These are phyloP conservation scores for Tricholoma bakamatsutake DNA, from an alignment of 768 basidiomycete genomes.

Conservation along the genomic window DNA sequence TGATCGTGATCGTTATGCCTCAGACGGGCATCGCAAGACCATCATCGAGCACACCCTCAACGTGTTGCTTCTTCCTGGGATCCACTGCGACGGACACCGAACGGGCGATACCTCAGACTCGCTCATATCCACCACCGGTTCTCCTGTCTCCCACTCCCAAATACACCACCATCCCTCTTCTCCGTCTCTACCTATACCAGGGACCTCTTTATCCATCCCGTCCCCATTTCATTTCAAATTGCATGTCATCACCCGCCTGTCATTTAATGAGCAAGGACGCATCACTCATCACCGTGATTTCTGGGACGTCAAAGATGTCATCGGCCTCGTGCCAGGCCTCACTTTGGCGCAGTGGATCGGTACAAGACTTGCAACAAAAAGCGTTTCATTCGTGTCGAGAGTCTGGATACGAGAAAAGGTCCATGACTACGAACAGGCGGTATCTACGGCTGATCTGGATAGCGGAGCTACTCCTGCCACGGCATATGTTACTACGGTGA, in stretches of 20 bases:
- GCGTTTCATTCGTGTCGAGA: slow-evolving; percentile 41
- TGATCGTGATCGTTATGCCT: slow-evolving; percentile 2
- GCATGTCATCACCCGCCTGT: slow-evolving; percentile 63
- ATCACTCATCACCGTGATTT: slow-evolving; percentile 77
- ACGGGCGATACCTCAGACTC: slow-evolving; percentile 31
- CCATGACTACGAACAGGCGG: slow-evolving; percentile 5
- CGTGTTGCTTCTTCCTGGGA: slow-evolving; percentile 66
- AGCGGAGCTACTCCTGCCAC: slow-evolving; percentile 13
- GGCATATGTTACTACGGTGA: slow-evolving; percentile 11
- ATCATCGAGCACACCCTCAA: slow-evolving; percentile 80
- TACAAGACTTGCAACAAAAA: slow-evolving; percentile 53
- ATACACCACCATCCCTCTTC: slow-evolving; percentile 29
- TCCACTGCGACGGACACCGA: slow-evolving; percentile 45
- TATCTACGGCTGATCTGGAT: slow-evolving; percentile 13
- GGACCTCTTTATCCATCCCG: slow-evolving; percentile 51
- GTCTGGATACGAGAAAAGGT: slow-evolving; percentile 22
- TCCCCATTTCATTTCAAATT: slow-evolving; percentile 73
- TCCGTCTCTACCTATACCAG: slow-evolving; percentile 51
- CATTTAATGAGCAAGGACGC: slow-evolving; percentile 78
- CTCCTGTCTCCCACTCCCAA: slow-evolving; percentile 27
- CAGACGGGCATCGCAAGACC: slow-evolving; percentile 69
- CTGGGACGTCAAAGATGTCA: slow-evolving; percentile 76
- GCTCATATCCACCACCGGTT: slow-evolving; percentile 28
- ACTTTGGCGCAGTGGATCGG: slow-evolving; percentile 64
- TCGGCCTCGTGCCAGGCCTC: slow-evolving; percentile 67